Conservation (phyloP, 139 green algal species). For the Picochlorum sp. region DNA sequence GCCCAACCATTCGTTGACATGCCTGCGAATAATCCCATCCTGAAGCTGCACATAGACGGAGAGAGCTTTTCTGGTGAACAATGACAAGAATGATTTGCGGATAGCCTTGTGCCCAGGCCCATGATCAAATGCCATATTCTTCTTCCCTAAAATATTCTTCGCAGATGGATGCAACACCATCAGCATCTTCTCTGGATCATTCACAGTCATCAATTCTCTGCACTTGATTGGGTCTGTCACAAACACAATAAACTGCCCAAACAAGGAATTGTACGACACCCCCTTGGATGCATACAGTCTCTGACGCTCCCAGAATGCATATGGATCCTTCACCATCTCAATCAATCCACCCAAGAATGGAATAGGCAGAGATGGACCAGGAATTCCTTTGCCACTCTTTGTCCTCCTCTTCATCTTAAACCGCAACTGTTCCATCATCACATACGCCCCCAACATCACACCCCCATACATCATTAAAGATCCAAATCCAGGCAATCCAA, state of each 20-base stretch:
- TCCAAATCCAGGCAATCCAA: conserved; percentile 3
- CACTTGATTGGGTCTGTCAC: conserved; percentile 61
- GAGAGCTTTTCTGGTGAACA: conserved; percentile 78
- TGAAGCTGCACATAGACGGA: conserved; percentile 58
- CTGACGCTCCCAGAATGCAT: conserved; percentile 36
- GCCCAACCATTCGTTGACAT: conserved; percentile 43
- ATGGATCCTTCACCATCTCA: conserved; percentile 71
- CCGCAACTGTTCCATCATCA: conserved; percentile 45
- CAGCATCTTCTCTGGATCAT: conserved; percentile 54
- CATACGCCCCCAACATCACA: conserved; percentile 29
- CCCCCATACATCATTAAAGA: conserved; percentile 20
- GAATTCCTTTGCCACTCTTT: conserved; percentile 28
- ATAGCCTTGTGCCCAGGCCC: conserved; percentile 67
- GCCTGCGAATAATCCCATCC: conserved; percentile 62
- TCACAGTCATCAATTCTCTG: conserved; percentile 51
- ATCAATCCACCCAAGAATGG: conserved; percentile 70
- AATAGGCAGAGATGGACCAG: conserved; percentile 37
- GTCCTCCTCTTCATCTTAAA: conserved; percentile 30
- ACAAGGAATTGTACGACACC: conserved; percentile 64
- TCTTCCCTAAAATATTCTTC: conserved; percentile 64
- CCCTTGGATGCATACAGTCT: conserved; percentile 33
- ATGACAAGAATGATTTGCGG: conserved; percentile 70
- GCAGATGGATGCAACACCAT: conserved; percentile 70
- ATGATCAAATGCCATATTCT: conserved; percentile 79
- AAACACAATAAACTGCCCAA: conserved; percentile 70